Base-by-base conservation (phyloP, 768 basidiomycete species). In the Trametes elegans region DNA sequence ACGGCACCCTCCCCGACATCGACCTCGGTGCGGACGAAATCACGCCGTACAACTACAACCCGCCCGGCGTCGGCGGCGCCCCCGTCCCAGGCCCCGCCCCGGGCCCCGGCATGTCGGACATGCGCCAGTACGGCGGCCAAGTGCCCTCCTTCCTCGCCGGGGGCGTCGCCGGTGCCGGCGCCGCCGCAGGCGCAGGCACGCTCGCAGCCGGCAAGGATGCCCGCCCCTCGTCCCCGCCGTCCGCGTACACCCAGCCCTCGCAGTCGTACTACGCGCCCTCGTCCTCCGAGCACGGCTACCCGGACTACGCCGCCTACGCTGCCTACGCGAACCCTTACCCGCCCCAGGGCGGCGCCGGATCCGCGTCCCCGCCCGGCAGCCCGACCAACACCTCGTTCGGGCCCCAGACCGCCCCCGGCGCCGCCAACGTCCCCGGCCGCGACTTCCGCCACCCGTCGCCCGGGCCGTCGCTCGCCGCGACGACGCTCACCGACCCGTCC, bases 61-160 rank as follows among this genome's bases (percentile, higher is more conserved):
- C 63, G 6, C 3, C 41, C 3, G 60, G 49, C 34, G 53, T 52
- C 38, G 45, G 10, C 39, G 23, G 19, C 45, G 41, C 21, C 21
- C 40, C n/a, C 39, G 53, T 16, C 7, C 34, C 31, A 7, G 43
- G 26, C 9, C 28, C 49, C 14, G 27, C 16, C 10, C 19, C 52
- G 11, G 53, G 47, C 34, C 44, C 19, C 19, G 55, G 60, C 16
- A 45, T 57, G 18, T 50, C 49, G n/a, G 63, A 63, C 34, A 71
- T 71, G 70, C 59, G 59, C 10, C 68, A 71, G 56, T 56, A 65
- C 55, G 49, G 51, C 32, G 56, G 64, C 24, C 47, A 49, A 9
- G 62, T 58, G 5, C 62, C 63, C 11, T 43, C 57, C 10, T 61
- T 62, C 45, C 56, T 64, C 54, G 60, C 66, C 10, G 66, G 68